Base-by-base conservation (phyloP, 2,329 filamentous ascomycete species). In the Penicillium corylophilum region DNA sequence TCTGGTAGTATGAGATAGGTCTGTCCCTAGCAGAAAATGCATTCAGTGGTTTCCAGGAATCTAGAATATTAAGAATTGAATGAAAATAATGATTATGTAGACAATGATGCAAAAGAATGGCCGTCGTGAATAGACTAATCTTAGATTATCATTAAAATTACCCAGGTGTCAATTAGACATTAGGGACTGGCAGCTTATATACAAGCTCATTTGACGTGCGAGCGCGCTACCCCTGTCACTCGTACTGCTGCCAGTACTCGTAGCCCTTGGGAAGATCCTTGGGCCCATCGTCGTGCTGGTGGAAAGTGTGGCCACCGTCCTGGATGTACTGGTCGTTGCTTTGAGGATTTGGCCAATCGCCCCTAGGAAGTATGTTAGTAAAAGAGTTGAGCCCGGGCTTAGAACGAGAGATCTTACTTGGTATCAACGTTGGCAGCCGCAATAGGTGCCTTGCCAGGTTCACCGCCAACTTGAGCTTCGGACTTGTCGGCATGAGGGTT, bases 181-280 rank as follows among this genome's bases (percentile, higher is more conserved):
- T 23, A 50, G 43, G 2, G 22, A 48, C 10, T 50, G 23, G 29
- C 46, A 48, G 29, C 36, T 53, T 48, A 53, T 61, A 44, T 61
- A 61, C 58, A 60, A 54, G 48, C 59, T 36, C 36, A 42, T 18
- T n/a, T 4, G 4, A 48, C 16, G 40, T 35, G 18, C 23, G 20
- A 35, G 26, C 22, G 13, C 2, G 10, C 42, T 51, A 46, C 16
- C 45, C n/a, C 24, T 44, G 3, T 28, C 53, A 28, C 18, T 46
- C 31, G 13, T 49, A 62, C 40, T 51, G 49, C 20, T 60, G 51
- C 51, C 50, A 60, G 31, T 57, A 50, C 39, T 62, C 20, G 26
- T 56, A 52, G 6, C 44, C 59, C n/a, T 51, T 24, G 5, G 55
- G 53, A 16, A 60, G 41, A 33, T 54, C 39, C 7, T 55, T 39